These are phyloP conservation scores for Termitomyces sp. DNA, from an alignment of 768 basidiomycete genomes.

Conservation along the genomic window DNA sequence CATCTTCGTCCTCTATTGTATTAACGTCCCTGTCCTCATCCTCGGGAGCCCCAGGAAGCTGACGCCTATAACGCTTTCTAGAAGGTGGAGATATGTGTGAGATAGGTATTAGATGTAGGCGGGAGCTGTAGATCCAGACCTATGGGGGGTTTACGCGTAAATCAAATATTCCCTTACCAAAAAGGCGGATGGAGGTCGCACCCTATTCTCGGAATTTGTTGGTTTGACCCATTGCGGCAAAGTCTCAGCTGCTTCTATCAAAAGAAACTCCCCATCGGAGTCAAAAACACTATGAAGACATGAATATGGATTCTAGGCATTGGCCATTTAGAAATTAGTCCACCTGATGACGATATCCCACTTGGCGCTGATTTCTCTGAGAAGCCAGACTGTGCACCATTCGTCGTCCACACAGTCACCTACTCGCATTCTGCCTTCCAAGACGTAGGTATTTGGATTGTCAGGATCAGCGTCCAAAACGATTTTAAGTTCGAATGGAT, in stretches of 20 bases:
- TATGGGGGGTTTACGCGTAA: conserved; percentile 31
- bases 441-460: conserved; percentile 37
- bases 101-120: conserved; percentile 85
- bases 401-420: conserved; percentile 99
- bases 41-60: conserved; percentile 34
- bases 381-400: conserved; percentile 91
- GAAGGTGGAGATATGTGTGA: conserved; percentile 63
- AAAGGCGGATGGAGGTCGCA: conserved; percentile 39
- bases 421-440: conserved; percentile 85
- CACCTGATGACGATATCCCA: conserved; percentile 86
- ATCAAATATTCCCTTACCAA: conserved; percentile 28
- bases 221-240: conserved; percentile 91
- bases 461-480: conserved; percentile 38
- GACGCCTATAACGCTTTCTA: conserved; percentile 46
- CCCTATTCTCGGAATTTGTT: conserved; percentile 87
- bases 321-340: not conserved
- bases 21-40: conserved; percentile 45
- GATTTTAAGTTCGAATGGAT: conserved; percentile 75
- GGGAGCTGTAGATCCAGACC: conserved; percentile 88
- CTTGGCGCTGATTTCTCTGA: conserved; percentile 67
- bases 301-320: not conserved
- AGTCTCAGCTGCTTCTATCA: conserved; percentile 92
- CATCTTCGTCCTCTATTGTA: conserved; percentile 29
- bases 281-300: conserved; percentile 57
- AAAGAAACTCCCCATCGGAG: conserved; percentile 91